phyloP scores from a whole-genome alignment of 1,284 basidiomycete species.

The Ceratobasidium sp. region DNA sequence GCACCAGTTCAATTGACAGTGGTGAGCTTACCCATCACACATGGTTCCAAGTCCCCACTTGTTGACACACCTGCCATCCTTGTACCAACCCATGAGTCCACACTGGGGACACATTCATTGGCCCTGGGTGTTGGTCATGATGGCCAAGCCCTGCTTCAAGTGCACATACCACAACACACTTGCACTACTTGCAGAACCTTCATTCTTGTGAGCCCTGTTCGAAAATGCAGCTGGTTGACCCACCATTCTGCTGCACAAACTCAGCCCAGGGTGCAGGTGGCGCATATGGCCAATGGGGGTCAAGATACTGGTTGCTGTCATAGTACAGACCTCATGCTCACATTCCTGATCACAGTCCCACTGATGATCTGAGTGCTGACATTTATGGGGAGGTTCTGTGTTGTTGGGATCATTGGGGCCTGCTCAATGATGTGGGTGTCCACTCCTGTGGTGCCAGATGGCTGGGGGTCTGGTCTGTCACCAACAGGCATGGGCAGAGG shows the following conservation, averaged over 20 bases:
- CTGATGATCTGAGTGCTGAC: constrained; percentile 10
- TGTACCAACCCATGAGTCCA: constrained; percentile 75
- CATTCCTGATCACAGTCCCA: constrained; percentile 24
- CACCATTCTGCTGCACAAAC: constrained; percentile 31
- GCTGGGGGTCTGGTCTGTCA: neutral
- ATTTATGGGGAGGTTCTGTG: constrained; percentile 26
- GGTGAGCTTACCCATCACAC: constrained; percentile 72
- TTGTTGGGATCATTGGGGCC: constrained; percentile 20
- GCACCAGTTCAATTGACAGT: constrained; percentile 23
- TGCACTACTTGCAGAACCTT: constrained; percentile 13
- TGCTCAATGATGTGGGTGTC: constrained; percentile 8
- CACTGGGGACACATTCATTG: constrained; percentile 82
- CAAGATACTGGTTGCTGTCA: constrained; percentile 2
- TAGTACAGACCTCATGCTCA: constrained; percentile 32
- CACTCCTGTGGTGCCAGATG: constrained; percentile 38
- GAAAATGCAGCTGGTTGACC: neutral
- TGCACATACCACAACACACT: constrained; percentile 31
- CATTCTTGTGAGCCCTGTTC: neutral
- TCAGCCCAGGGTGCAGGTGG: neutral
- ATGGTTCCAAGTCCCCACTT: constrained; percentile 90
- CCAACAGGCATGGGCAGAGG: constrained; percentile 21
- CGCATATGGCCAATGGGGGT: neutral
- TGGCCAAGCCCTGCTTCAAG: constrained; percentile 15
- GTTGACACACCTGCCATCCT: constrained; percentile 86
- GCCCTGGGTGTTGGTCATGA: constrained; percentile 69